Percentiles rank a stretch among this genome's conserved stretches.
These are phyloP conservation scores for Suillus discolor DNA, from an alignment of 768 basidiomycete species.

Conservation along the genomic window DNA sequence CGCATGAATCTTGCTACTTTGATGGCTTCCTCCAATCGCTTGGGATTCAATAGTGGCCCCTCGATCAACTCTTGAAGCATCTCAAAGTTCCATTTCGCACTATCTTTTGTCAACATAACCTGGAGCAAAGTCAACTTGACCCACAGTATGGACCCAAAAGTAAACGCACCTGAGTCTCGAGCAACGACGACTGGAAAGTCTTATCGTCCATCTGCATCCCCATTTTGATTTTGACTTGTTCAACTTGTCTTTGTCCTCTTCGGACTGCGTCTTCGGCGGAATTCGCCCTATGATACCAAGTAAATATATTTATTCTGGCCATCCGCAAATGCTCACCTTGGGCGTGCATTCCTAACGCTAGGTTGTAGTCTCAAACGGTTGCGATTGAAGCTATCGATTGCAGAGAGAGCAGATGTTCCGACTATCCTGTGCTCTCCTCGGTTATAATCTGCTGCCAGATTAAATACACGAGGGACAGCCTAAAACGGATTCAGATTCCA, in stretches of 20 bases:
- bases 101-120: constrained; percentile 88
- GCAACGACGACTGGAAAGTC: constrained; percentile 79
- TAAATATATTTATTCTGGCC: neutral
- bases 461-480: constrained; percentile 85
- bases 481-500: constrained; percentile 32
- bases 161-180: constrained; percentile 78
- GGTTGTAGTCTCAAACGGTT: constrained; percentile 76
- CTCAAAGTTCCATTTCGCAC: constrained; percentile 92
- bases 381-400: constrained; percentile 93
- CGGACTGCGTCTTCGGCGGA: constrained; percentile 85
- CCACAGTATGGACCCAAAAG: constrained; percentile 2
- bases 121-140: constrained; percentile 29
- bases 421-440: constrained; percentile 77
- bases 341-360: constrained; percentile 56
- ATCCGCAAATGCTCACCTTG: constrained; percentile 49
- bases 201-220: constrained; percentile 96
- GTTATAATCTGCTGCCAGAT: constrained; percentile 80
- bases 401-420: constrained; percentile 81
- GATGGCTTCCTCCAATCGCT: constrained; percentile 93
- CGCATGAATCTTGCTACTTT: constrained; percentile 87
- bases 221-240: constrained; percentile 86
- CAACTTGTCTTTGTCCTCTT: constrained; percentile 87
- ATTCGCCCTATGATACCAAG: constrained; percentile 54
- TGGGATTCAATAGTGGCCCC: constrained; percentile 88
- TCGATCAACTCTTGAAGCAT: constrained; percentile 86